Base-by-base conservation (phyloP, 805 yeast genomes). In the Nakazawaea ishiwadae region DNA sequence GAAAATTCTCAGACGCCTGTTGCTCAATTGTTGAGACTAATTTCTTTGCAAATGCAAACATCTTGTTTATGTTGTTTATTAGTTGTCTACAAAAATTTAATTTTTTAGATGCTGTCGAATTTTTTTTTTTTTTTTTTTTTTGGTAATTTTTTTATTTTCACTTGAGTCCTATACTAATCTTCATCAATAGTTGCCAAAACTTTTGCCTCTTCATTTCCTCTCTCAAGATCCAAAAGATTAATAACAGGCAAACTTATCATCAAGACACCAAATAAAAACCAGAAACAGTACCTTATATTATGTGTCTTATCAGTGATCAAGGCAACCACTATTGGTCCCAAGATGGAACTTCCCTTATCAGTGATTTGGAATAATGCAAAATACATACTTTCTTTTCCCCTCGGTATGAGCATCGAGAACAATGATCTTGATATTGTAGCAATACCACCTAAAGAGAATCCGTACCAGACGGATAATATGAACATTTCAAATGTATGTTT, bases 321-420 rank as follows among this genome's bases (percentile, higher is more conserved):
- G 0, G 89, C 93, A n/a, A 84, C 77, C 16, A 84, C 51, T 4
- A 79, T 60, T 0, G 95, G 93, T 0, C 95, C 93, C 21, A 84
- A 48, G 4, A 84, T 75, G 0, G 87, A 79, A 4, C 87, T 79
- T 3, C 93, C 91, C 53, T 85, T 84, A 58, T 84, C 93, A 1
- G 95, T 85, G 30, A 84, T 78, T 31, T 85, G 75, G 58, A 79
- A 85, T 32, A 84, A 63, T 11, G 91, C 81, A 60, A 85, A 84
- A 54, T 84, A 84, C 5, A 82, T 77, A 3, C 83, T 77, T 53
- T 85, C 95, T 50, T 75, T 78, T 5, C 93, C 93, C 35, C 64
- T 68, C 15, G 95, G 95, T 33, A 84, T 81, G 40, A 84, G 68
- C 53, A 81, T 57, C 24, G 85, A 72, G 56, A 77, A 84, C 4